Evolutionary conservation across 257 asterid genomes (phyloP).

Genomic region (Cordia subcordata): DNA sequence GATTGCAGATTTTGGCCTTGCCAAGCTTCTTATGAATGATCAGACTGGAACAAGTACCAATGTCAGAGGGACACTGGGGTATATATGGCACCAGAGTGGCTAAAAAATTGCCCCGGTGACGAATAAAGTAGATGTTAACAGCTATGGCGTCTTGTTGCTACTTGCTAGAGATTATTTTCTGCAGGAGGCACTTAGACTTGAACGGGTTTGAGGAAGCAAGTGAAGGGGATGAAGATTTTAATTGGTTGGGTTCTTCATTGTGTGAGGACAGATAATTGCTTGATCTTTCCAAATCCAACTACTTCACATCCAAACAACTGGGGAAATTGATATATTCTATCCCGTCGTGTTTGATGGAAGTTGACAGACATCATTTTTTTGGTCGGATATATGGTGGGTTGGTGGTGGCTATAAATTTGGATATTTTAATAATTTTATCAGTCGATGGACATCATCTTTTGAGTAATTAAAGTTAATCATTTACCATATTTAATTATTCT

Average conservation of each 20-base stretch:
- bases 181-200: conserved; percentile 10
- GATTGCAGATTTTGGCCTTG: conserved; percentile 61
- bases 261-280: background rate
- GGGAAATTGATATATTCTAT: too few species aligned
- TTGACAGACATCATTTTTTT: too few species aligned
- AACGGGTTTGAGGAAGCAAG: background rate
- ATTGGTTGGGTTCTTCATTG: conserved; percentile 6
- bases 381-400: too few species aligned
- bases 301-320: too few species aligned
- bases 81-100: conserved; percentile 70
- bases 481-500: too few species aligned
- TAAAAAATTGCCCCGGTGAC: conserved; percentile 46
- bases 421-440: too few species aligned
- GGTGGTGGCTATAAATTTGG: too few species aligned
- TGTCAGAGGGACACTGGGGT: conserved; percentile 56
- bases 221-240: background rate
- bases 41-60: conserved; percentile 36
- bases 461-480: too few species aligned
- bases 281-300: too few species aligned
- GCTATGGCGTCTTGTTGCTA: conserved; percentile 54
- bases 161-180: conserved; percentile 33
- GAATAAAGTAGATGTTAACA: conserved; percentile 50
- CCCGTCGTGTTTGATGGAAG: too few species aligned
- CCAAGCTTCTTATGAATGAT: conserved; percentile 47
- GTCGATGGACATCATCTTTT: too few species aligned